phyloP scores from a whole-genome alignment of 805 yeast genomes.

The Kazachstania martiniae region DNA sequence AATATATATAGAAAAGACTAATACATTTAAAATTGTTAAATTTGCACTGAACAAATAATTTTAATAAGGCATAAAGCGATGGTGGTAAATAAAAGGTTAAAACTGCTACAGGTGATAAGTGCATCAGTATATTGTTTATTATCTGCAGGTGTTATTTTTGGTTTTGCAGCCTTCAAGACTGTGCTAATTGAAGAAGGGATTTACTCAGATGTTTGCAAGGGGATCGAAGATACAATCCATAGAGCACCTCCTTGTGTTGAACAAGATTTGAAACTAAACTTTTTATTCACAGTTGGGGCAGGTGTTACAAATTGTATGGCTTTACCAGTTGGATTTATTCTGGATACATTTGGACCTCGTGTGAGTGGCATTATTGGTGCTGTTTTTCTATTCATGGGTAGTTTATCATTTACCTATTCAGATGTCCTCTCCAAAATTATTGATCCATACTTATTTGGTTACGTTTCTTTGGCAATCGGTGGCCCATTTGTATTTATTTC shows the following conservation, averaged over 20 bases:
- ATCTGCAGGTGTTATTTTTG: conserved; percentile 91
- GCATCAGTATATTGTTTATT: conserved; percentile 80
- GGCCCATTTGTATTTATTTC: conserved; percentile 93
- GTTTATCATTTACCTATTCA: conserved; percentile 26
- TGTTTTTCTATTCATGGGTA: conserved; percentile 43
- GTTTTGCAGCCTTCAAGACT: conserved; percentile 91
- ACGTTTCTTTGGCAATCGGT: conserved; percentile 67
- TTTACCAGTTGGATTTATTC: conserved; percentile 65
- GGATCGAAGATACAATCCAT: conserved; percentile 3
- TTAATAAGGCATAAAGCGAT: no score
- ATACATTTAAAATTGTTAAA: not conserved
- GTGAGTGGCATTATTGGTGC: conserved; percentile 71
- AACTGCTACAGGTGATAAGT: conserved; percentile 46
- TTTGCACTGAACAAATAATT: no score
- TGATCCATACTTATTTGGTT: conserved; percentile 70
- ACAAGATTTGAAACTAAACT: conserved; percentile 77
- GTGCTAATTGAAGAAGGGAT: conserved; percentile 68
- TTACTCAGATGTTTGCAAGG: conserved; percentile 49
- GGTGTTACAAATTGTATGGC: conserved; percentile 79
- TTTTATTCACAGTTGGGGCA: conserved; percentile 78
- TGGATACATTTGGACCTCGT: conserved; percentile 75
- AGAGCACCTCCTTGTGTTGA: conserved; percentile 40
- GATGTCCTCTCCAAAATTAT: conserved; percentile 9
- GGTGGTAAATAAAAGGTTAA: no score
- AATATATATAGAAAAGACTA: not conserved